A percentile compares a stretch with the other conserved stretches of the same genome.
Evolutionary conservation across 2,329 filamentous ascomycete genomes (phyloP).

Genomic region (Fusarium irregulare): DNA sequence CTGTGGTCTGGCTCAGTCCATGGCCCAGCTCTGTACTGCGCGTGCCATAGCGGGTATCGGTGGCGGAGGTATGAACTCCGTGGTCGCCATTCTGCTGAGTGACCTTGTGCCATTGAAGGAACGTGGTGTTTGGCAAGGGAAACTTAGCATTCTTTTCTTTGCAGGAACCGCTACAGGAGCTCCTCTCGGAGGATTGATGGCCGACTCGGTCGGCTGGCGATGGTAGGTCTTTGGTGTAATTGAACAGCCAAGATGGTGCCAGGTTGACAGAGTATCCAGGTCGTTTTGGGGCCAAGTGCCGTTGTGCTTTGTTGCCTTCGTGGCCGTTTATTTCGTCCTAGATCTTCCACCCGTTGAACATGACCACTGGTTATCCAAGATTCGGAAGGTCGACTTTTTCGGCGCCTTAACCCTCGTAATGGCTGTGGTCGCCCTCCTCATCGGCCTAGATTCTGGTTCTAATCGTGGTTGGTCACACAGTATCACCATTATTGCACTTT

Average conservation of each 20-base stretch:
- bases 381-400: constrained; percentile 77
- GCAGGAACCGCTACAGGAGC: constrained; percentile 75
- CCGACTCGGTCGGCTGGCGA: constrained; percentile 79
- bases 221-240: constrained; percentile 61
- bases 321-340: constrained; percentile 71
- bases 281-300: constrained; percentile 79
- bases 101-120: constrained; percentile 77
- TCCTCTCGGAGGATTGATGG: constrained; percentile 76
- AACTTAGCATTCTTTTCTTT: constrained; percentile 77
- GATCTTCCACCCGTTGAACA: constrained; percentile 70
- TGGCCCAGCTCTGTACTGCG: constrained; percentile 73
- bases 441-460: constrained; percentile 78
- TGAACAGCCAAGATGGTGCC: not conserved
- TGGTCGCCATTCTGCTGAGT: constrained; percentile 73
- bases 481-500: constrained; percentile 68
- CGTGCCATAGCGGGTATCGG: constrained; percentile 67
- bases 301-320: constrained; percentile 72
- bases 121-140: constrained; percentile 78
- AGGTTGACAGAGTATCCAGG: constrained; percentile 53
- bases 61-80: constrained; percentile 77
- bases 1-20: constrained; percentile 72
- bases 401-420: constrained; percentile 74
- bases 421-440: constrained; percentile 73
- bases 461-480: constrained; percentile 75
- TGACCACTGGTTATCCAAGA: constrained; percentile 72